Conservation (phyloP, 441 rosid genomes). For the Dalechampia spathulata region DNA sequence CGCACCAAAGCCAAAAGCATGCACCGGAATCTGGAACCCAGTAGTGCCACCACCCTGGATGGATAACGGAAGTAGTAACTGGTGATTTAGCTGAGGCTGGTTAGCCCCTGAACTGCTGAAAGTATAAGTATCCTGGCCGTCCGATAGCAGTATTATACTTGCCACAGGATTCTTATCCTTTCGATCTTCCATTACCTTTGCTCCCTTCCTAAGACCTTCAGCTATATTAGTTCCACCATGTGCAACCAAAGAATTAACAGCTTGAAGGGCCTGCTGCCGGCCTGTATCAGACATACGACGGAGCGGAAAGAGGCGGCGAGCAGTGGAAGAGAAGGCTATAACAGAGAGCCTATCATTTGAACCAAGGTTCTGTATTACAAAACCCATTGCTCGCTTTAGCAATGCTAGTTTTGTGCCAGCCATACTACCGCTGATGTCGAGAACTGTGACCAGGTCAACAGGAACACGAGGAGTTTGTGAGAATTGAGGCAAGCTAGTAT, state of each 20-base stretch:
- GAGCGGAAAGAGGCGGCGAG: slow-evolving; percentile 81
- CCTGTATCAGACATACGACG: slow-evolving; percentile 77
- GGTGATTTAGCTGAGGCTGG: slow-evolving; percentile 57
- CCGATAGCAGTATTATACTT: slow-evolving; percentile 84
- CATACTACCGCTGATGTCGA: slow-evolving; percentile 98
- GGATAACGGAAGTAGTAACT: slow-evolving; percentile 57
- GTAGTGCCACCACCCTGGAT: slow-evolving; percentile 42
- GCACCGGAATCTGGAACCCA: slow-evolving; percentile 82
- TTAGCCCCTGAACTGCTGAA: slow-evolving; percentile 31
- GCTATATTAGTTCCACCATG: slow-evolving; percentile 97
- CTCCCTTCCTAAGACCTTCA: slow-evolving; percentile 90
- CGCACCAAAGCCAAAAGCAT: slow-evolving; percentile 90
- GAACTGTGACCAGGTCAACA: slow-evolving; percentile 84
- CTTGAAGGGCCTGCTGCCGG: slow-evolving; percentile 75
- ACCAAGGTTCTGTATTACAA: slow-evolving; percentile 96
- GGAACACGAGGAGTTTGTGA: slow-evolving; percentile 64
- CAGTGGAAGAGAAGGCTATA: slow-evolving; percentile 96
- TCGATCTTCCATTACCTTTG: slow-evolving; percentile 79
- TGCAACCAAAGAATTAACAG: slow-evolving; percentile 85
- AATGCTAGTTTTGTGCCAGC: slow-evolving; percentile 94
- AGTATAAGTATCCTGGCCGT: slow-evolving; percentile 85
- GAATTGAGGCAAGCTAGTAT: slow-evolving; percentile 27
- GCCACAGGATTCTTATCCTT: slow-evolving; percentile 77
- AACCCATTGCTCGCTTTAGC: slow-evolving; percentile 97
- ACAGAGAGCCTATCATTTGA: slow-evolving; percentile 89